Evolutionary conservation across 768 basidiomycete species (phyloP), one percentile per base, ranked within the genome.

Genomic region (Coprinopsis marcescibilis): DNA sequence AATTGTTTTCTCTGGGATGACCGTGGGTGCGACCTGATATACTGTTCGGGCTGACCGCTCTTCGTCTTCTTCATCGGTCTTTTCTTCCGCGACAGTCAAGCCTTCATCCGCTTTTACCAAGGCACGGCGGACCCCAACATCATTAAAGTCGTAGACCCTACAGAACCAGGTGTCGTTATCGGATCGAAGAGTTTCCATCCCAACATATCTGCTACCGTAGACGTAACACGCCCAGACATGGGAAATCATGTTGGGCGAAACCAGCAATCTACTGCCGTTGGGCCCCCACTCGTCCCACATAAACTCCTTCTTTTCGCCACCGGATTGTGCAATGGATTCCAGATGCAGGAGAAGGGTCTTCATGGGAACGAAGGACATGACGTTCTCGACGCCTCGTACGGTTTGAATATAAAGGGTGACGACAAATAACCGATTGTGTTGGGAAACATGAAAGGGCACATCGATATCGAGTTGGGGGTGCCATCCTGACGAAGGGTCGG

Each of bases 151-250:
- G 57, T 71, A 75, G 25, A 79, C 53, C 35, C 62, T 54, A 72
- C 51, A 32, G 40, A 55, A 26, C 52, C 57, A 46, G 20, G 48
- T 47, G 26, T 39, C 40, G 41, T 43, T 43, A 41, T 54, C 35
- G 21, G 45, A 35, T 19, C 56, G 34, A 21, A 27, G 25, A 26
- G 48, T 30, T 35, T 54, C 51, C n/a, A 50, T 30, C 53, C 64
- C 37, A 50, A 66, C 50, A 67, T 70, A 77, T 49, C 66, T 69
- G 21, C 66, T 66, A 17, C 78, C 80, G 53, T 68, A 70, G 15
- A 80, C 71, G 52, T 77, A 78, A 61, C 80, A 82, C 6, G 78
- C 76, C 79, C 80, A 82, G n/a, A 67, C 58, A 20, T 57, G 52
- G 11, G 73, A 71, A 27, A 61, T 68, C 29, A 60, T 59, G 48